Base-by-base conservation (phyloP, 805 yeast genomes). In the Starmera caribaea region DNA sequence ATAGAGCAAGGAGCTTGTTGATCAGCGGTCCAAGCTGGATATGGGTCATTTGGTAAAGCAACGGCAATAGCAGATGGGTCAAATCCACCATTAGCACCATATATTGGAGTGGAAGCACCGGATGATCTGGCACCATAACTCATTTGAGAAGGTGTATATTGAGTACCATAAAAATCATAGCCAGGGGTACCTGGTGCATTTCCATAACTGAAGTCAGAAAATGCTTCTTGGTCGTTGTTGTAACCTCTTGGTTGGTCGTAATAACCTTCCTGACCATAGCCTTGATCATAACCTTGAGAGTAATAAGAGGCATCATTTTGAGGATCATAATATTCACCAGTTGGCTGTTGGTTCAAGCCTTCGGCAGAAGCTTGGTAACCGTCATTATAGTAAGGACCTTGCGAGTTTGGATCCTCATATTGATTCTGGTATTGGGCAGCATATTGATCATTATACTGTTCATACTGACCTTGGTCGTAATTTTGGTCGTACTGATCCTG, bases 11-110 rank as follows among this genome's bases (percentile, higher is more conserved):
- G 94, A 21, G 90, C 87, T 61, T 83, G 90, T 41, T 83, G 89
- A 63, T 92, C 97, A 36, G 95, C 95, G 21, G 96, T 85, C 98
- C 98, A 92, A 38, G 98, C 97, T 34, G 99, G 98, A 62, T 90
- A 92, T 29, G 98, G 99, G 62, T 92, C 92, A 35, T 88, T 77
- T 52, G 95, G 72, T 65, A 81, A 51, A 59, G 86, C 81, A 71
- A 79, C 66, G 55, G 84, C 65, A 57, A 76, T 61, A 55, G 79
- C 63, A 8, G 78, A 66, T 29, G 83, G 81, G 53, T 78, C 81
- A 53, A 75, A 67, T 7, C 61, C 66, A 39, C 62, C 64, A 44
- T 71, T 73, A 41, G 78, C 77, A 32, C 92, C 94, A 57, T 84
- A 84, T 50, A 86, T 76, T 16, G 98, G 97, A 33, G 98, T 92